Percentiles rank a stretch among this genome's conserved stretches.
phyloP scores from a whole-genome alignment of 768 basidiomycete genomes.

The Lentinula edodes region DNA sequence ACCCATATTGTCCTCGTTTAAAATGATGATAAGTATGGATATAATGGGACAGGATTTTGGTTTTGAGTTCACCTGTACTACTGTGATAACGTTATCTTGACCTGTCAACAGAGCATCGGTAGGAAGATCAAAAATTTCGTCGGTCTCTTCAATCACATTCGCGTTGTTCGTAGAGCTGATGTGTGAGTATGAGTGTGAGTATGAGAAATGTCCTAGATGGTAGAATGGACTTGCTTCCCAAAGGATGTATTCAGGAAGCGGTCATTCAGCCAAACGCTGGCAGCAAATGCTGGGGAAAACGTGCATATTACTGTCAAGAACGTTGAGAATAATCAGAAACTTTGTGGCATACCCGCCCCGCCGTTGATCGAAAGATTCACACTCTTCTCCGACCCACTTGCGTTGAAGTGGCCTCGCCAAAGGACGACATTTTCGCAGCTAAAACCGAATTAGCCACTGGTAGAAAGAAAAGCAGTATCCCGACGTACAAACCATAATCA shows the following conservation, averaged over 20 bases:
- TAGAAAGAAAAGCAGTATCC: neutral
- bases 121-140: slow-evolving; percentile 63
- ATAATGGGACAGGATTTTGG: neutral
- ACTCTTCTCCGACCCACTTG: slow-evolving; percentile 52
- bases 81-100: slow-evolving; percentile 69
- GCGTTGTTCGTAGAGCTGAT: slow-evolving; percentile 61
- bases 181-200: neutral
- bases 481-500: slow-evolving; percentile 75
- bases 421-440: slow-evolving; percentile 82
- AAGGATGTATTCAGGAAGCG: slow-evolving; percentile 67
- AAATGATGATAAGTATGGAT: neutral
- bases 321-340: neutral
- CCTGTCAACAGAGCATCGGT: slow-evolving; percentile 41
- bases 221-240: slow-evolving; percentile 50
- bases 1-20: slow-evolving; percentile 70
- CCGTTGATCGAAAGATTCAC: slow-evolving; percentile 79
- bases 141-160: slow-evolving; percentile 58
- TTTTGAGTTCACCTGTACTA: slow-evolving; percentile 53
- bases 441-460: neutral
- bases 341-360: slow-evolving; percentile 49
- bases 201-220: neutral
- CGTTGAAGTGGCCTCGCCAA: slow-evolving; percentile 77
- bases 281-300: slow-evolving; percentile 58
- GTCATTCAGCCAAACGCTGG: slow-evolving; percentile 76
- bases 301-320: neutral